These are phyloP conservation scores for Nephelium lappaceum DNA, from an alignment of 345 rosid species.

Conservation along the genomic window DNA sequence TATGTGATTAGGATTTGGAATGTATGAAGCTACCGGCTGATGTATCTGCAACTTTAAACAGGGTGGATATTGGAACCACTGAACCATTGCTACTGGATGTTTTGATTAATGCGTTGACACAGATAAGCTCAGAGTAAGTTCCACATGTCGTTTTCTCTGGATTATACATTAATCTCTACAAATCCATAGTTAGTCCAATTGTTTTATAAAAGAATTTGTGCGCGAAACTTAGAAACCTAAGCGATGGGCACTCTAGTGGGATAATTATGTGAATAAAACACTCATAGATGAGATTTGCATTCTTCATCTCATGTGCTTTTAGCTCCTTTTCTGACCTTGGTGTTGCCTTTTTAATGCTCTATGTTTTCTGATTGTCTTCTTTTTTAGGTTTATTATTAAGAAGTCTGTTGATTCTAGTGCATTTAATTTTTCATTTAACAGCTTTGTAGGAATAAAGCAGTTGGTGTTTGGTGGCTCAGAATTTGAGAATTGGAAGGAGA, in stretches of 20 bases:
- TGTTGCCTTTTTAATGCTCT: neutral
- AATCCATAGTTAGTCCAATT: neutral
- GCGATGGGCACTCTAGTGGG: neutral
- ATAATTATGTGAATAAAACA: neutral
- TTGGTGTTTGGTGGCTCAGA: slow-evolving; percentile 86
- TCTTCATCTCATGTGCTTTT: neutral
- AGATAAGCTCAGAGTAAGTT: slow-evolving; percentile 89
- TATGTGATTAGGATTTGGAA: slow-evolving; percentile 8
- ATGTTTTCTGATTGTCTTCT: neutral
- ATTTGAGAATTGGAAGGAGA: slow-evolving; percentile 82
- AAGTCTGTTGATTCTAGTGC: neutral
- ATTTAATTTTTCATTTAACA: slow-evolving; percentile 30
- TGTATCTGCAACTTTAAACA: slow-evolving; percentile 32
- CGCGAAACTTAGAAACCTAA: neutral
- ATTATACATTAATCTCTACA: neutral
- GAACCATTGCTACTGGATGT: slow-evolving; percentile 84
- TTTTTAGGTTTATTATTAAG: neutral
- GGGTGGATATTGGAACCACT: slow-evolving; percentile 85
- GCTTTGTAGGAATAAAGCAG: slow-evolving; percentile 82
- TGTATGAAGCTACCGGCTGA: slow-evolving; percentile 4
- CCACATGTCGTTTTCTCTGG: neutral
- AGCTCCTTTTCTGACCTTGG: slow-evolving; percentile 6
- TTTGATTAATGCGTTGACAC: slow-evolving; percentile 84
- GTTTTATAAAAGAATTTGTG: neutral
- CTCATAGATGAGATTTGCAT: neutral